Base-by-base conservation (phyloP, 78 protist genomes). In the Diacronema lutheri region DNA sequence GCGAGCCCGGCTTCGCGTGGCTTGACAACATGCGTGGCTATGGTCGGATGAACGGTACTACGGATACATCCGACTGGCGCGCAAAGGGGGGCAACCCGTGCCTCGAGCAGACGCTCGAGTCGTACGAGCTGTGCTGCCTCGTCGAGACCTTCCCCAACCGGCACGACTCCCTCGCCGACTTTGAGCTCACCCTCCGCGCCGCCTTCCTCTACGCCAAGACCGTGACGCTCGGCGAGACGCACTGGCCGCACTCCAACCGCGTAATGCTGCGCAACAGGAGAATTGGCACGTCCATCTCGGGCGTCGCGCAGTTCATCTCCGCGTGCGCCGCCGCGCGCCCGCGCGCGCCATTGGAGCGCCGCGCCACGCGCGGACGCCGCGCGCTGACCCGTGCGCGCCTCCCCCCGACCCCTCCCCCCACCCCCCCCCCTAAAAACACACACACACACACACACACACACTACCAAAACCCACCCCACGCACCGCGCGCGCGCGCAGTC, bases 1-100 rank as follows among this genome's bases (percentile, higher is more conserved):
- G 98, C 38, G 98, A 96, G 62, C 98, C 98, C 6, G 98, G 98
- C 20, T 86, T 96, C 11, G 94, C 95, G 6, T 95, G 94, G 94
- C 85, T 96, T 25, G 90, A 95, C 44, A 96, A 95, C 89, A 94
- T 94, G 97, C 92, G 73, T 4, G 16, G 33, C 61, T 95, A 64
- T 44, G 76, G 95, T 26, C 82, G 97, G 58, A 93, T 95, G 97
- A 71, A 64, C 35, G 78, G 84, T 25, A 46, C 21, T 77, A 60
- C 14, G 38, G 65, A 89, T 14, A 5, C 11, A 1, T 77, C 19
- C 20, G 88, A 85, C 68, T 6, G 4, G 4, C 87, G 93, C 35
- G 96, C 96, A 0, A 13, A 26, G 21, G 97, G 97, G 6, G 97
- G 96, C 21, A 94, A 94, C 56, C 97, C 97, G 33, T 95, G 97